Evolutionary conservation across 2,329 filamentous ascomycete species (phyloP).

Genomic region (Sphaerulina vaccinii): DNA sequence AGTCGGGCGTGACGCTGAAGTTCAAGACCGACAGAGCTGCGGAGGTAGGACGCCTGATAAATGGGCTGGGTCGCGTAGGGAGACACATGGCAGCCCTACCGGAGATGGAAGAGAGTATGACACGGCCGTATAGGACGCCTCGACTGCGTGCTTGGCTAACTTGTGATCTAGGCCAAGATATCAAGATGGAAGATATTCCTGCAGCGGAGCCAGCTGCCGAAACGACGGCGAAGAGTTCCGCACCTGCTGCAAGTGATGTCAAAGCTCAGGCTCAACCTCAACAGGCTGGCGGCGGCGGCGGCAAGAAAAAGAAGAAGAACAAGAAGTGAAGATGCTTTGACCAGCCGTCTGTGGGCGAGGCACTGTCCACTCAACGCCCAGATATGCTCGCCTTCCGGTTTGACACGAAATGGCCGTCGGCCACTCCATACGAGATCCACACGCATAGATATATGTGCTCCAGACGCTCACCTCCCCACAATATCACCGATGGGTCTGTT

Average conservation of each 20-base stretch:
- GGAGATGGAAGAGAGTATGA: conserved; percentile 41
- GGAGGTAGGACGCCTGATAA: conserved; percentile 81
- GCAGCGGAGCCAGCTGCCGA: conserved; percentile 29
- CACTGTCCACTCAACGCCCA: too few relatives aligned
- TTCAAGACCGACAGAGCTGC: conserved; percentile 89
- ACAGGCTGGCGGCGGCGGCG: conserved; percentile 34
- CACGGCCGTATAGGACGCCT: neutral
- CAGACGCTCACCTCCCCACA: conserved; percentile 18
- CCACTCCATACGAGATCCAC: conserved; percentile 1
- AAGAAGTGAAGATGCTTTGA: conserved; percentile 43
- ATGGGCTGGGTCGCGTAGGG: conserved; percentile 73
- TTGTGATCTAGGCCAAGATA: conserved; percentile 27
- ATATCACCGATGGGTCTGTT: conserved; percentile 18
- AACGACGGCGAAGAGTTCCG: conserved; percentile 13
- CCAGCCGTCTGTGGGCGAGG: neutral
- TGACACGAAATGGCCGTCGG: neutral
- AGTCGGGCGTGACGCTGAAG: conserved; percentile 78
- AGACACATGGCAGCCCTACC: conserved; percentile 57
- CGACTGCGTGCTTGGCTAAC: conserved; percentile 8
- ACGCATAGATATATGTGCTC: conserved; percentile 8
- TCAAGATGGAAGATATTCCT: conserved; percentile 35
- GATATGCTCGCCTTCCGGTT: neutral
- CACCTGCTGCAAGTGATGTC: conserved; percentile 17
- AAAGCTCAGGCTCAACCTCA: conserved; percentile 14
- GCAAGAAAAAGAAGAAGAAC: conserved; percentile 47